Percentiles rank a stretch among this genome's conserved stretches.
Conservation (phyloP, 768 basidiomycete species). For the Podaxis rugospora region DNA sequence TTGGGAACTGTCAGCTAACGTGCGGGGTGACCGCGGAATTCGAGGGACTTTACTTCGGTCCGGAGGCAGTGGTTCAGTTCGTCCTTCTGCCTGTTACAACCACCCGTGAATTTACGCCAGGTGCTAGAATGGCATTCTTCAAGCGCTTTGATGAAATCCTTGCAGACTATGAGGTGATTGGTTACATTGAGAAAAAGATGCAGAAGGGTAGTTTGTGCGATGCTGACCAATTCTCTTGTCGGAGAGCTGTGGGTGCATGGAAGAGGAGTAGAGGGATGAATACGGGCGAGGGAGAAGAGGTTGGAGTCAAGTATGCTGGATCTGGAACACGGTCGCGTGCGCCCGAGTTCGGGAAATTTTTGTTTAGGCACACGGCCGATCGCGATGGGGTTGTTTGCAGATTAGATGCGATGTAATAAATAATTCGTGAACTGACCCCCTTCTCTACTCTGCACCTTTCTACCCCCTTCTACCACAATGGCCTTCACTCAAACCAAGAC, state of each 20-base stretch:
- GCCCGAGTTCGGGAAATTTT: constrained; percentile 8
- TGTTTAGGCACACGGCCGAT: constrained; percentile 3
- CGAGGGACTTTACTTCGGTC: constrained; percentile 47
- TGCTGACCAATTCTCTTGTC: constrained; percentile 55
- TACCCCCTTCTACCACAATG: constrained; percentile 34
- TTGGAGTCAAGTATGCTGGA: background rate
- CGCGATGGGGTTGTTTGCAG: constrained; percentile 5
- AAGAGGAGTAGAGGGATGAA: constrained; percentile 2
- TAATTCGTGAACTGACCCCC: constrained; percentile 14
- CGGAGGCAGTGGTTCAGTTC: constrained; percentile 67
- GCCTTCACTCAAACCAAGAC: constrained; percentile 32
- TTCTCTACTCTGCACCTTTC: constrained; percentile 14
- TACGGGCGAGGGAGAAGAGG: background rate
- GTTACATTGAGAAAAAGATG: constrained; percentile 4
- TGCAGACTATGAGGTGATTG: constrained; percentile 46
- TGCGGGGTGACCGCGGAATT: constrained; percentile 5
- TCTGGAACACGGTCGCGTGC: constrained; percentile 3
- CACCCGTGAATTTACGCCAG: constrained; percentile 65
- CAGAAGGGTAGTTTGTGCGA: background rate
- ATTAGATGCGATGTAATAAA: constrained; percentile 11
- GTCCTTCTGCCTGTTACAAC: constrained; percentile 65
- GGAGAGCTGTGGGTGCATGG: constrained; percentile 70
- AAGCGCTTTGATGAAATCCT: constrained; percentile 74
- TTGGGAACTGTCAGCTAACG: constrained; percentile 10
- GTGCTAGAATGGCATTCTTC: constrained; percentile 60